These are phyloP conservation scores for Babesia sp. DNA, from an alignment of 169 alveolate genomes.

Conservation along the genomic window DNA sequence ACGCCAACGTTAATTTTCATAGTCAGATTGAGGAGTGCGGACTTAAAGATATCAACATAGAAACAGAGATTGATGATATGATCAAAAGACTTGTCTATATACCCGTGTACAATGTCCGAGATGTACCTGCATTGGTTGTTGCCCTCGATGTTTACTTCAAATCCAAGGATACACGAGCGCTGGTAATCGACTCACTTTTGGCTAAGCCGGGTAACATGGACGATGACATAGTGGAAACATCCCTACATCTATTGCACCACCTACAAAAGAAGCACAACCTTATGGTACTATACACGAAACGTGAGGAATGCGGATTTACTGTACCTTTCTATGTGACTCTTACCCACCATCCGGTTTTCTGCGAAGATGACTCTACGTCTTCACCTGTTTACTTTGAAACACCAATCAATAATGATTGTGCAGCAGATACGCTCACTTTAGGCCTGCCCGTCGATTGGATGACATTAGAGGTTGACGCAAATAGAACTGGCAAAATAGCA, in stretches of 20 bases:
- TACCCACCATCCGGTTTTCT: not conserved
- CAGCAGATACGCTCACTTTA: not conserved
- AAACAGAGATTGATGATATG: not conserved
- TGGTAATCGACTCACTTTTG: conserved; percentile 14
- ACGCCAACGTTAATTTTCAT: not conserved
- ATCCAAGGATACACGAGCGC: not conserved
- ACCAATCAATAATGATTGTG: not conserved
- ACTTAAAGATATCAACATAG: not conserved
- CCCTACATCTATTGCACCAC: not conserved
- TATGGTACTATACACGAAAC: conserved; percentile 6
- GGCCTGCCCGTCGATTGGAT: conserved; percentile 16
- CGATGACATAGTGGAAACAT: not conserved
- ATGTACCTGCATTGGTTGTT: conserved; percentile 3
- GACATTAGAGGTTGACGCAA: not conserved
- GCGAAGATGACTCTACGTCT: not conserved
- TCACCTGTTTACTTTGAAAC: not conserved
- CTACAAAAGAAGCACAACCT: not conserved
- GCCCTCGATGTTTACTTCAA: conserved; percentile 16
- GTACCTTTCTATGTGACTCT: not conserved
- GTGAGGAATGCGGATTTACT: conserved; percentile 8
- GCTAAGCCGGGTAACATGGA: not conserved
- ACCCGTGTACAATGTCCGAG: conserved; percentile 19
- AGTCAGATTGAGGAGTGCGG: conserved; percentile 8
- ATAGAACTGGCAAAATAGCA: not conserved
- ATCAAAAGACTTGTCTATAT: conserved; percentile 4